Evolutionary conservation across 1,284 basidiomycete species (phyloP), one percentile per base, ranked within the genome.

Genomic region (Boletellus dicymbophilus): DNA sequence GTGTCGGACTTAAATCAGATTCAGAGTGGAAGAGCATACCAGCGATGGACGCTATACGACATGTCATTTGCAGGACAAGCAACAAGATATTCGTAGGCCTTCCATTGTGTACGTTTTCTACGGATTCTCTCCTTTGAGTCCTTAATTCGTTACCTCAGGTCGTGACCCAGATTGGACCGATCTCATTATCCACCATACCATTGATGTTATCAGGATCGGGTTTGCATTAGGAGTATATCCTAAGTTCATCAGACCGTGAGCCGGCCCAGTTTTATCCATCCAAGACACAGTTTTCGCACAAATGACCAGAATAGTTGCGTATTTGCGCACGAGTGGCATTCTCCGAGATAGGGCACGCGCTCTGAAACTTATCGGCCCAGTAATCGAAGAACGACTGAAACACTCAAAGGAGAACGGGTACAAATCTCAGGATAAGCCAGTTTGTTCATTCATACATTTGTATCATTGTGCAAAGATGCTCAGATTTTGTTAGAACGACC

Each of bases 81-180:
- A 75, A 72, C 51, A 65, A 75, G 27, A 31, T 70, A 12, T 71
- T 76, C 43, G 71, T 76, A 23, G 74, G 75, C 4, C 55, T 69
- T 20, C 72, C 74, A 8, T 48, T 73, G 7, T 75, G 74, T 75
- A 44, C 3, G 64, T 39, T n/a, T 6, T 27, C 16, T 16, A 13
- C 15, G 21, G 12, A 15, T 26, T 10, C 6, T 9, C 11, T 18
- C 9, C 15, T 11, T 12, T 22, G 4, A 7, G 25, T 41, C 26
- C 47, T 42, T 21, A 48, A n/a, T 37, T 18, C 3, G 4, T 18
- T 36, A 0, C 3, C 22, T 7, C 44, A 79, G 78, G 78, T 52
- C 65, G 75, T 22, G 48, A 77, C 37, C 57, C 56, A 6, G 73
- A 69, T 11, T 77, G 67, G 54, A 56, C 63, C 23, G 58, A 64